Evolutionary conservation across 176 grass and related monocot genomes (phyloP), one percentile per base, ranked within the genome.

Genomic region (Stipa capillata): DNA sequence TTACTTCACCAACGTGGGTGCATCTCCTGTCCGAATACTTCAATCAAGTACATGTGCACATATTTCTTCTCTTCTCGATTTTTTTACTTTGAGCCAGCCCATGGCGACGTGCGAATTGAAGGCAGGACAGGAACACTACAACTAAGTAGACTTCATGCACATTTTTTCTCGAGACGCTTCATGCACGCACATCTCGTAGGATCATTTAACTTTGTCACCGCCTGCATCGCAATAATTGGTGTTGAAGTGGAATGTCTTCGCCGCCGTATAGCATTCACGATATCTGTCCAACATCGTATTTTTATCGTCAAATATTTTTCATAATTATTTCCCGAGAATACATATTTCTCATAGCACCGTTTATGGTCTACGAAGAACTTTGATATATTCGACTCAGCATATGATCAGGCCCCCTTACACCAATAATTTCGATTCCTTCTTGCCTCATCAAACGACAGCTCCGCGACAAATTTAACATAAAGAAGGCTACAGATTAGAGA

Each of bases 361-460:
- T 25, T 25, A 25, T 15, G 3, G 36, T 43, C 29, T 84, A 33
- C 14, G 3, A 4, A 21, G 27, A 27, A 34, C 13, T 72, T 55
- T 31, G 36, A 63, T 77, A 9, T 6, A 56, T 63, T 78, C 16
- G 52, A 40, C 39, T 5, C 17, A 13, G 33, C 43, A 62, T 53
- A 72, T 56, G 65, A 72, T 71, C n/a, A 58, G 28, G 45, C 28
- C 44, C 73, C 23, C 28, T 29, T 56, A 36, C 45, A 65, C 57
- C 53, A 69, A 81, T 89, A 70, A 64, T 85, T 80, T 85, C 1
- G 76, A 62, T 81, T 85, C 82, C 87, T 69, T 15, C 69, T 84
- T 35, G 37, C 33, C 51, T 80, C 24, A 89, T 29, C 35, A 23
- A 45, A 83, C 66, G 79, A 40, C 53, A 85, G 35, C 70, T 55